phyloP scores from a whole-genome alignment of 2,329 filamentous ascomycete species.

The Allantophomopsis lycopodina region DNA sequence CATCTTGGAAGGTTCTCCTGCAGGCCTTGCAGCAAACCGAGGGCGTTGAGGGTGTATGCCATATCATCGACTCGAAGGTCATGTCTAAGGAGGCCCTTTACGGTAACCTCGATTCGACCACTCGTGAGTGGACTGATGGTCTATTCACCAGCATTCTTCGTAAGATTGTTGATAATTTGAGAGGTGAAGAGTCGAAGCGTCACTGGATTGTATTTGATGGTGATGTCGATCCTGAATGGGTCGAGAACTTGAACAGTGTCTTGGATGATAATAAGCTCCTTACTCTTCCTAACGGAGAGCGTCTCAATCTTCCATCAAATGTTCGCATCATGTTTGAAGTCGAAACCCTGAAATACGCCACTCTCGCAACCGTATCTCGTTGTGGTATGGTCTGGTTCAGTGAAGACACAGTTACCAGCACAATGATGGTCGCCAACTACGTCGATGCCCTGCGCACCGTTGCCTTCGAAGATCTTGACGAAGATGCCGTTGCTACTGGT shows the following conservation, averaged over 20 bases:
- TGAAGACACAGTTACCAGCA: conserved; percentile 85
- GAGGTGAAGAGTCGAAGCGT: conserved; percentile 89
- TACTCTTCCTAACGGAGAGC: conserved; percentile 93
- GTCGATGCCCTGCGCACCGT: conserved; percentile 69
- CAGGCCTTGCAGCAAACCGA: conserved; percentile 87
- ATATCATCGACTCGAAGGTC: conserved; percentile 98
- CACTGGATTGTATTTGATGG: conserved; percentile 99
- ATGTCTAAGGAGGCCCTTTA: conserved; percentile 99
- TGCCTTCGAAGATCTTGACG: conserved; percentile 89
- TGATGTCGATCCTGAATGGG: conserved; percentile 98
- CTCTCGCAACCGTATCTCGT: conserved; percentile 94
- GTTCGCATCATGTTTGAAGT: conserved; percentile 99
- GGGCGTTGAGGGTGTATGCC: conserved; percentile 82
- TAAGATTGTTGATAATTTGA: conserved; percentile 97
- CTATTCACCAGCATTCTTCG: conserved; percentile 94
- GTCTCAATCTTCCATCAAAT: conserved; percentile 84
- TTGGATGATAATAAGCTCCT: conserved; percentile 98
- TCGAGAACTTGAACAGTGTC: conserved; percentile 98
- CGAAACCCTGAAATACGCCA: conserved; percentile 93
- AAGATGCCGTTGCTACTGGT: conserved; percentile 68
- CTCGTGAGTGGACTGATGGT: conserved; percentile 96
- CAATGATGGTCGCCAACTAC: conserved; percentile 89
- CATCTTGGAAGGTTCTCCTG: conserved; percentile 84
- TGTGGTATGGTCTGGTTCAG: conserved; percentile 99
- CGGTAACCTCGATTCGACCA: conserved; percentile 90